A percentile compares a stretch with the other conserved stretches of the same genome.
Conservation (phyloP, 768 basidiomycete species). For the Tricholoma terreum region DNA sequence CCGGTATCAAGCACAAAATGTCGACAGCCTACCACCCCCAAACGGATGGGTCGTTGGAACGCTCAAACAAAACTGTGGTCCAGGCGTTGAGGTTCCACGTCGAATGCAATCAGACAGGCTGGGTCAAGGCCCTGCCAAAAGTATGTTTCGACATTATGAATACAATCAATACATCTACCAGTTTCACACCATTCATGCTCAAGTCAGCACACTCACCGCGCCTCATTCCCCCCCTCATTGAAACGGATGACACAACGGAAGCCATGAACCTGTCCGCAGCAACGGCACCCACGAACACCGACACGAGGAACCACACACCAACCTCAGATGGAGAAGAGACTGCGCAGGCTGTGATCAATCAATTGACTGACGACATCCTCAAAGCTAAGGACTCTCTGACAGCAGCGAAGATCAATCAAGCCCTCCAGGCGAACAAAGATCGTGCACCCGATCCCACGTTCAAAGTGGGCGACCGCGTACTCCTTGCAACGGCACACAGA, state of each 20-base stretch:
- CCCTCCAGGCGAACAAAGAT: neutral
- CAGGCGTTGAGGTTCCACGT: constrained; percentile 20
- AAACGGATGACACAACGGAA: neutral
- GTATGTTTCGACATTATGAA: constrained; percentile 26
- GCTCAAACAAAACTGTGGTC: constrained; percentile 23
- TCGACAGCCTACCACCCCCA: constrained; percentile 29
- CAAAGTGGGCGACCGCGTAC: neutral
- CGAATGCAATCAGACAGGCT: constrained; percentile 21
- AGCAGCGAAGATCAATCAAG: neutral
- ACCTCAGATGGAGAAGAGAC: neutral
- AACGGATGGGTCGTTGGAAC: constrained; percentile 27
- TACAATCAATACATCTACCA: neutral
- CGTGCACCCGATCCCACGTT: neutral
- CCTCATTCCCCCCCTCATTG: constrained; percentile 14
- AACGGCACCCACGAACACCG: neutral
- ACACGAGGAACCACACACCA: neutral
- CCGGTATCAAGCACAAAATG: constrained; percentile 8
- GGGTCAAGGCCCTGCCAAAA: constrained; percentile 11
- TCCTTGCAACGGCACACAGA: neutral
- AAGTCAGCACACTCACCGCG: constrained; percentile 15
- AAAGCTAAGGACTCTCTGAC: neutral
- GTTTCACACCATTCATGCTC: neutral
- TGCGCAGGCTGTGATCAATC: neutral
- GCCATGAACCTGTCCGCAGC: neutral
- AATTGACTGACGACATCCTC: neutral